Evolutionary conservation across 2,329 filamentous ascomycete genomes (phyloP).

Genomic region (Colletotrichum incanum): DNA sequence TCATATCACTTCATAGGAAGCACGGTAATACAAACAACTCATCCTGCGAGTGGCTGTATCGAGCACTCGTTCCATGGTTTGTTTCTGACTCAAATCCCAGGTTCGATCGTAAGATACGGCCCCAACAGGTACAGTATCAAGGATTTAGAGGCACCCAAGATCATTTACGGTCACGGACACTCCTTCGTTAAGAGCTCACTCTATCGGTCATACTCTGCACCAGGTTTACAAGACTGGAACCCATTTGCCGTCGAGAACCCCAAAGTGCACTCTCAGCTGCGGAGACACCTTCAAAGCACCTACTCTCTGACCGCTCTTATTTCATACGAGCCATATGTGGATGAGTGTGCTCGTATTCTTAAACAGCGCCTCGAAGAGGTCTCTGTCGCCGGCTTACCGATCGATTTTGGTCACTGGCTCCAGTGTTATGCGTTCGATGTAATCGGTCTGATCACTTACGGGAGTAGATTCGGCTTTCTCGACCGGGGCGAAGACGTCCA

Average conservation of each 20-base stretch:
- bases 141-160: slow-evolving; percentile 57
- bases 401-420: slow-evolving; percentile 61
- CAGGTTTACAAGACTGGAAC: slow-evolving; percentile 43
- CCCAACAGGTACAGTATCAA: slow-evolving; percentile 64
- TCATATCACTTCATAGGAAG: slow-evolving; percentile 49
- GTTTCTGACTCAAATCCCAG: slow-evolving; percentile 39
- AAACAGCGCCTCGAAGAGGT: slow-evolving; percentile 55
- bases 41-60: not conserved
- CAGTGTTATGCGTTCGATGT: slow-evolving; percentile 67
- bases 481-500: slow-evolving; percentile 62
- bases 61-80: not conserved
- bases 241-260: slow-evolving; percentile 52
- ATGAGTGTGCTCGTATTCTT: slow-evolving; percentile 62
- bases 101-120: slow-evolving; percentile 60
- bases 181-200: slow-evolving; percentile 53
- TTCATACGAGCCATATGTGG: slow-evolving; percentile 64
- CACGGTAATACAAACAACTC: slow-evolving; percentile 46
- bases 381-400: slow-evolving; percentile 45
- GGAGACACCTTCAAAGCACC: slow-evolving; percentile 59
- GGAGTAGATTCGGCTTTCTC: slow-evolving; percentile 59
- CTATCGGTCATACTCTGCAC: slow-evolving; percentile 50
- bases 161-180: slow-evolving; percentile 51
- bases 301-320: slow-evolving; percentile 65
- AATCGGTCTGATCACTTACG: slow-evolving; percentile 65
- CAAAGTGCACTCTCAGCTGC: slow-evolving; percentile 53